Evolutionary conservation across 768 basidiomycete species (phyloP).

Genomic region (Tricholoma flavovirens): DNA sequence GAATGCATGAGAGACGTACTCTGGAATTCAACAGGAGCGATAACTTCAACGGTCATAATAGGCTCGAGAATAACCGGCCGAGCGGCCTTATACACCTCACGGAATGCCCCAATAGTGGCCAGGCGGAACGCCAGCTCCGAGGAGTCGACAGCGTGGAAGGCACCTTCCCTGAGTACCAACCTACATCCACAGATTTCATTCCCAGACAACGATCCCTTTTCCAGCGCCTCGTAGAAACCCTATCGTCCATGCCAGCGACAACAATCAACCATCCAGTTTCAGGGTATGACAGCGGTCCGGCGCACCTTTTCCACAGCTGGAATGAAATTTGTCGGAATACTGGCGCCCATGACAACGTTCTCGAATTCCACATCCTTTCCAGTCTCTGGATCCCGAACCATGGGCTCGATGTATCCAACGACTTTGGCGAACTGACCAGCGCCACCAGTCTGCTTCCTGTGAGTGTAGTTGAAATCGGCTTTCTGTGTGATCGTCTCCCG

Average conservation of each 20-base stretch:
- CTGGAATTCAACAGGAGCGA: conserved; percentile 95
- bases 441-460: conserved; percentile 98
- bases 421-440: conserved; percentile 96
- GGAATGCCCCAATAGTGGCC: conserved; percentile 87
- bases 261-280: neutral
- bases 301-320: conserved; percentile 90
- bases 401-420: conserved; percentile 85
- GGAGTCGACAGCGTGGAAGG: conserved; percentile 90
- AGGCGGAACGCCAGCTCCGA: conserved; percentile 93
- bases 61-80: conserved; percentile 86
- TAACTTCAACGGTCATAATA: conserved; percentile 98
- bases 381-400: conserved; percentile 65
- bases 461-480: conserved; percentile 82
- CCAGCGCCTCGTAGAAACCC: conserved; percentile 94
- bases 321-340: conserved; percentile 86
- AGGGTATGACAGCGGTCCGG: neutral
- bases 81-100: conserved; percentile 77
- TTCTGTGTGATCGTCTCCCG: conserved; percentile 87
- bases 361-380: conserved; percentile 84
- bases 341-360: conserved; percentile 86
- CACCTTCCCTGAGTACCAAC: conserved; percentile 88
- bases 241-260: conserved; percentile 22
- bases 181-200: conserved; percentile 83
- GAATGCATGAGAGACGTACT: conserved; percentile 34
- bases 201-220: conserved; percentile 86